Conservation (phyloP, 345 rosid genomes). For the Geranium rotundifolium region DNA sequence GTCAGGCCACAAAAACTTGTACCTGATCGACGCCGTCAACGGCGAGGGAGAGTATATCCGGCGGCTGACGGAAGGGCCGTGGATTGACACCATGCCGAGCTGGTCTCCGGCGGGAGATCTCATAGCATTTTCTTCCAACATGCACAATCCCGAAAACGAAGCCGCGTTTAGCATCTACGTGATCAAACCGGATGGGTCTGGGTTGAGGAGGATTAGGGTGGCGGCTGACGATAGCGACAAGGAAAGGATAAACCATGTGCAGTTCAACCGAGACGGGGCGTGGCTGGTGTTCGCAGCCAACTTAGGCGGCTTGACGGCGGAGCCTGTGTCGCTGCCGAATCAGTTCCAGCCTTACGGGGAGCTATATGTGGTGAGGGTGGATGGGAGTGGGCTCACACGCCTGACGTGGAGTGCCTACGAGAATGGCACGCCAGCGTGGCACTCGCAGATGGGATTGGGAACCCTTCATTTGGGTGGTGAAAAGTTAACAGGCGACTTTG, state of each 20-base stretch:
- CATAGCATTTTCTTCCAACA: constrained; percentile 86
- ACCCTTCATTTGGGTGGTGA: constrained; percentile 31
- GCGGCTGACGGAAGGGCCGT: constrained; percentile 59
- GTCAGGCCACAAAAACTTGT: constrained; percentile 61
- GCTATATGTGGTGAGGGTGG: constrained; percentile 37
- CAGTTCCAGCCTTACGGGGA: constrained; percentile 91
- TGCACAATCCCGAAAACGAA: constrained; percentile 37
- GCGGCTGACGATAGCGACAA: constrained; percentile 42
- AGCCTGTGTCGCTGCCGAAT: constrained; percentile 69
- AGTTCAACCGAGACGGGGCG: constrained; percentile 57
- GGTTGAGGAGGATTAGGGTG: constrained; percentile 40
- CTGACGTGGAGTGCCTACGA: constrained; percentile 83
- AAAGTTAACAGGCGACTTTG: constrained; percentile 39
- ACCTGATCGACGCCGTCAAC: constrained; percentile 42
- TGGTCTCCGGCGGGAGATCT: constrained; percentile 80
- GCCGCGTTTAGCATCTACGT: constrained; percentile 47
- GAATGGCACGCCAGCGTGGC: constrained; percentile 82
- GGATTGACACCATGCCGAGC: constrained; percentile 82
- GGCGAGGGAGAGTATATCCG: constrained; percentile 51
- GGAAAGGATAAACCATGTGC: constrained; percentile 80
- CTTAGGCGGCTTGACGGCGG: constrained; percentile 51
- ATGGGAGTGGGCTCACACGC: constrained; percentile 62
- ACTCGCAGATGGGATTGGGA: constrained; percentile 21
- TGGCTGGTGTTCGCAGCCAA: constrained; percentile 65
- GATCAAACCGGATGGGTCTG: constrained; percentile 60